Percentiles rank a stretch among this genome's conserved stretches.
Conservation (phyloP, 371 early-diverging fungal species). For the Lichtheimia ramosa region DNA sequence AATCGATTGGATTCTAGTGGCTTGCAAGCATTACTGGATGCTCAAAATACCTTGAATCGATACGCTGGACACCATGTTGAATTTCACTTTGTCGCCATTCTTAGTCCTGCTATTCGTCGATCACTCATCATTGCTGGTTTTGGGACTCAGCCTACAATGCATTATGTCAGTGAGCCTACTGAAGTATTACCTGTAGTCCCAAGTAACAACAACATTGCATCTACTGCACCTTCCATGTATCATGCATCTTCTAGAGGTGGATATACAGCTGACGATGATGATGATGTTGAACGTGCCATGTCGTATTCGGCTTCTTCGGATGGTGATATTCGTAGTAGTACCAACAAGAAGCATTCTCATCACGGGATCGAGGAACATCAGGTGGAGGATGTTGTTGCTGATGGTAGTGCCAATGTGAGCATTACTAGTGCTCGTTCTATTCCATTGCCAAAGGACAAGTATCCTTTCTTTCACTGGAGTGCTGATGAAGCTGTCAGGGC, state of each 20-base stretch:
- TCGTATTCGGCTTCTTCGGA: no score
- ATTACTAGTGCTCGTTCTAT: slow-evolving; percentile 7
- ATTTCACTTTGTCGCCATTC: slow-evolving; percentile 54
- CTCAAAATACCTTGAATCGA: slow-evolving; percentile 46
- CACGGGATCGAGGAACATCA: slow-evolving; percentile 1
- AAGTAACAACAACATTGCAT: neutral
- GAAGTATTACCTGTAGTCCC: neutral
- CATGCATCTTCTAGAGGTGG: no score
- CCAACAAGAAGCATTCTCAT: neutral
- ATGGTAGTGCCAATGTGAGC: no score
- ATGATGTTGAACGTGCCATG: no score
- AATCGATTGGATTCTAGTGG: slow-evolving; percentile 67
- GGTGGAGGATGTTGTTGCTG: slow-evolving; percentile 19
- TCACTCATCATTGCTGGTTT: slow-evolving; percentile 43
- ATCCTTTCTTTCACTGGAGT: slow-evolving; percentile 55
- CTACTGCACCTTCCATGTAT: no score
- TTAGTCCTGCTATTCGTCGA: slow-evolving; percentile 35
- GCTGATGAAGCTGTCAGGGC: slow-evolving; percentile 43
- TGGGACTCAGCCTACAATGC: slow-evolving; percentile 27
- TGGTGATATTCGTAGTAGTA: neutral
- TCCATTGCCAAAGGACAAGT: slow-evolving; percentile 34
- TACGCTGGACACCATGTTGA: slow-evolving; percentile 55
- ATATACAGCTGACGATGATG: no score
- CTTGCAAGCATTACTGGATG: slow-evolving; percentile 59
- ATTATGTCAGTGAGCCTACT: no score